Evolutionary conservation across 352 stramenopile genomes (phyloP).

Genomic region (Stramenopiles sp.): DNA sequence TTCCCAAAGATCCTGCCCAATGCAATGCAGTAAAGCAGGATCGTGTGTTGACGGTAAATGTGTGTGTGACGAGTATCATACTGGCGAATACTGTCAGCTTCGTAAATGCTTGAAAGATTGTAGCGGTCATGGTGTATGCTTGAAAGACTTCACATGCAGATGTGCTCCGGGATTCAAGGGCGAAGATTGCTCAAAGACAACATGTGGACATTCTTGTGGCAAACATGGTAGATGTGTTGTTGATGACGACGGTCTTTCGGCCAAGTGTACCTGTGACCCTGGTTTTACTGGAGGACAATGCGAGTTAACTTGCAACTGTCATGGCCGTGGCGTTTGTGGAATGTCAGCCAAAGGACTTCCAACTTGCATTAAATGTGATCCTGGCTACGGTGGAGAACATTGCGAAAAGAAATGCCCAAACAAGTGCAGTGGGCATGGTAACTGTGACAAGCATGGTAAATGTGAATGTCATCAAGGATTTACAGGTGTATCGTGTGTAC

Average conservation of each 20-base stretch:
- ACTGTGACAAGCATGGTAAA: not conserved
- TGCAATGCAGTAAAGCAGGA: not conserved
- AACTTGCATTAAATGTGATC: not conserved
- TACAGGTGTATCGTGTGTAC: not conserved
- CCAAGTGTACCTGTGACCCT: not conserved
- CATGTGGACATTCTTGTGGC: not conserved
- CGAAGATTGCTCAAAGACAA: not conserved
- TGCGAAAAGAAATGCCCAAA: not conserved
- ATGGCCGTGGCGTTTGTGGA: not conserved
- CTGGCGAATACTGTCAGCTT: not conserved
- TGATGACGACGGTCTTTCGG: not conserved
- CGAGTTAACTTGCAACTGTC: not conserved
- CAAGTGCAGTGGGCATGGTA: not conserved
- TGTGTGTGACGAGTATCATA: not conserved
- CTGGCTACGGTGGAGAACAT: not conserved
- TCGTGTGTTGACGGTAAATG: not conserved
- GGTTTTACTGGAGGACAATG: not conserved
- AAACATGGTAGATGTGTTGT: not conserved
- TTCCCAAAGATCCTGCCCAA: not conserved
- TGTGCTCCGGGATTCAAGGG: slow-evolving; percentile 2
- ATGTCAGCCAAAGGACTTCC: not conserved
- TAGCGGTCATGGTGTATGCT: not conserved
- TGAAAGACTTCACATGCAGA: not conserved
- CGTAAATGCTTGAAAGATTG: slow-evolving; percentile 11
- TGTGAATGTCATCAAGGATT: not conserved